A percentile compares a stretch with the other conserved stretches of the same genome.
These are phyloP conservation scores for Escovopsis weberi DNA, from an alignment of 2,329 filamentous ascomycete species.

Conservation along the genomic window DNA sequence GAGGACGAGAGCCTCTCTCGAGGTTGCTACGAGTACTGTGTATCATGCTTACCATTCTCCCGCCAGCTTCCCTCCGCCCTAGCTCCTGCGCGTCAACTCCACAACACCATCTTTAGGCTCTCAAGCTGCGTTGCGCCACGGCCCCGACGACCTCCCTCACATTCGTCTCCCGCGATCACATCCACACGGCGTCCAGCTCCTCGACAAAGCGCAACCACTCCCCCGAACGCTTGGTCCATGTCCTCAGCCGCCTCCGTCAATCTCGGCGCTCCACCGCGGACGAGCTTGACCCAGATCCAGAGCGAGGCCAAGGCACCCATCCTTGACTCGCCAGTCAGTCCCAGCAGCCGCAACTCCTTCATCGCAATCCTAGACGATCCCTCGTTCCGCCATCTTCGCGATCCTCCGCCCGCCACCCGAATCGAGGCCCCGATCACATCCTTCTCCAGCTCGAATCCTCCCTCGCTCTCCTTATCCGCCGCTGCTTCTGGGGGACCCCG, in stretches of 20 bases:
- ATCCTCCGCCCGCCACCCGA: background rate
- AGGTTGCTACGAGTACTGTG: too few species aligned
- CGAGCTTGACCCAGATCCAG: background rate
- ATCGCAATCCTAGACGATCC: constrained; percentile 40
- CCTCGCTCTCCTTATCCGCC: too few species aligned
- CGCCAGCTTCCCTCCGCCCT: constrained; percentile 6
- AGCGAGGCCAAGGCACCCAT: background rate
- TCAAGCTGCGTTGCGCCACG: too few species aligned
- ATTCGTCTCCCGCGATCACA: background rate
- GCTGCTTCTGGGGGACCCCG: constrained; percentile 5
- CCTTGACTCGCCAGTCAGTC: constrained; percentile 10
- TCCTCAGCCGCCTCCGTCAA: constrained; percentile 2
- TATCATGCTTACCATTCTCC: constrained; percentile 4
- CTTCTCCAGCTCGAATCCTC: too few species aligned
- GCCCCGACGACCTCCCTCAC: constrained; percentile 2
- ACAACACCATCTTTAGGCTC: constrained; percentile 5
- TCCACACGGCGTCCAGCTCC: background rate
- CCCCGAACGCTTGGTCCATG: constrained; percentile 2
- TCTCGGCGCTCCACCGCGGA: constrained; percentile 9
- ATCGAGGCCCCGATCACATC: too few species aligned
- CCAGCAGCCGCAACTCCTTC: constrained; percentile 31
- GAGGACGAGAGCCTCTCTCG: too few species aligned
- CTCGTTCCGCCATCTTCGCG: constrained; percentile 35
- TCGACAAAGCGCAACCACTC: constrained; percentile 1
- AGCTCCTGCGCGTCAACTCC: constrained; percentile 2